Base-by-base conservation (phyloP, 2,329 filamentous ascomycete genomes). In the Dendrostoma leiphaemia region DNA sequence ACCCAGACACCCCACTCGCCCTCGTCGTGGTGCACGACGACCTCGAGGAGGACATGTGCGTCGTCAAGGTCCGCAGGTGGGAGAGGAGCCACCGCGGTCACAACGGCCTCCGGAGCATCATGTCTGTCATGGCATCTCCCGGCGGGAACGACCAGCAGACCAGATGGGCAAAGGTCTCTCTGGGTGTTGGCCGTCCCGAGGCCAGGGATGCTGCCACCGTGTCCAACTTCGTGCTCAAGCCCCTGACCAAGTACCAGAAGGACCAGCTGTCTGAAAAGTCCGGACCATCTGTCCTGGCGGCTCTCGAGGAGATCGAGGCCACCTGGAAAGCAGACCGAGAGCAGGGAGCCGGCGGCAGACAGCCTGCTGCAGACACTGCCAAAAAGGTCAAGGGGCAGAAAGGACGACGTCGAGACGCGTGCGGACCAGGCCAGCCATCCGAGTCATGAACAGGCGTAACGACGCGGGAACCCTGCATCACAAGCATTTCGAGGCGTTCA, bases 1-100 rank as follows among this genome's bases (percentile, higher is more conserved):
- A 51, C 37, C 48, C 51, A 1, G 31, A 43, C 7, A 52, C 48
- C 7, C 65, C 59, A 61, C 66, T 74, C 13, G 74, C 73, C 19
- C 70, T 99, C 15, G 83, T 97, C 0, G 74, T 97, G 12, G 75
- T 97, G 19, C 91, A 97, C 68, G 93, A 97, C 68, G 93, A 97
- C 68, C 72, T 97, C 31, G 92, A 97, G 64, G 78, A 82, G 38
- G 74, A 80, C 3, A 65, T 91, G 2, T 91, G 91, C 0, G 78
- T 79, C 32, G 79, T 96, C 13, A 82, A 76, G 46, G 75, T 90
- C 6, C 81, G 81, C 53, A 76, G 78, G 23, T 90, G 88, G 67
- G 76, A 78, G 2, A 70, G 78, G 51, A 90, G 87, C 64, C 76
- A 83, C 34, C 79, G 81, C 9, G 89, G 89, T 0, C 89, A 93